These are phyloP conservation scores for Phytopythium sindhum DNA, from an alignment of 352 stramenopile genomes.

Conservation along the genomic window DNA sequence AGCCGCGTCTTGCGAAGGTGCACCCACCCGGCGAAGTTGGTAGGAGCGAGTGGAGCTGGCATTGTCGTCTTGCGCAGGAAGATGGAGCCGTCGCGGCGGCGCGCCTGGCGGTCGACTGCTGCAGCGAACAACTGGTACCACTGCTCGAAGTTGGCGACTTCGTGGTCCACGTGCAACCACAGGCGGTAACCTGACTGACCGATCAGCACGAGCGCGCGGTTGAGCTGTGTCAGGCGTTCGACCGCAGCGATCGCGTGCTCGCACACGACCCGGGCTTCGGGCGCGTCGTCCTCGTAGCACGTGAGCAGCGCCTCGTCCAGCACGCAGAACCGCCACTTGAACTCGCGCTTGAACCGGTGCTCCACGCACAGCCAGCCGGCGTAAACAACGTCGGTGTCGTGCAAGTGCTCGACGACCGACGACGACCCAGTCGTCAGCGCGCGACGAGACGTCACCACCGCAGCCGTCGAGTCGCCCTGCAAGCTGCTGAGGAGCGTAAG, in stretches of 20 bases:
- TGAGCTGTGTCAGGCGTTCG: constrained; percentile 38
- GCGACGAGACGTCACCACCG: neutral
- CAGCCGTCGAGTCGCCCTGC: neutral
- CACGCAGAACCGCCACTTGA: constrained; percentile 40
- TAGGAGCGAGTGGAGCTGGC: neutral
- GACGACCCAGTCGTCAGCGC: neutral
- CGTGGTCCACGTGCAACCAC: constrained; percentile 35
- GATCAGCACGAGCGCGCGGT: constrained; percentile 36
- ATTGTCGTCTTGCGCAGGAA: constrained; percentile 10
- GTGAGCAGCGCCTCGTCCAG: constrained; percentile 32
- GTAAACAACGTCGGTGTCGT: constrained; percentile 12
- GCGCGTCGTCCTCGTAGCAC: constrained; percentile 18
- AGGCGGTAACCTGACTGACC: constrained; percentile 21
- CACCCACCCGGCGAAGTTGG: constrained; percentile 28
- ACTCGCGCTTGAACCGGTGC: constrained; percentile 24
- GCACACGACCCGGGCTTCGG: constrained; percentile 7
- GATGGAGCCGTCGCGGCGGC: constrained; percentile 16
- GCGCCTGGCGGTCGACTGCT: constrained; percentile 12
- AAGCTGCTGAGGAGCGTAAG: neutral
- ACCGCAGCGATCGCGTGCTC: constrained; percentile 22
- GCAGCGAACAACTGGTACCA: constrained; percentile 28
- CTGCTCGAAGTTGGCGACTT: constrained; percentile 27
- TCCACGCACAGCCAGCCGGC: constrained; percentile 37
- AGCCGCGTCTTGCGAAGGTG: constrained; percentile 15
- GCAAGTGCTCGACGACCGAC: constrained; percentile 8